These are phyloP conservation scores for Spathaspora sp. DNA, from an alignment of 805 yeast species.

Conservation along the genomic window DNA sequence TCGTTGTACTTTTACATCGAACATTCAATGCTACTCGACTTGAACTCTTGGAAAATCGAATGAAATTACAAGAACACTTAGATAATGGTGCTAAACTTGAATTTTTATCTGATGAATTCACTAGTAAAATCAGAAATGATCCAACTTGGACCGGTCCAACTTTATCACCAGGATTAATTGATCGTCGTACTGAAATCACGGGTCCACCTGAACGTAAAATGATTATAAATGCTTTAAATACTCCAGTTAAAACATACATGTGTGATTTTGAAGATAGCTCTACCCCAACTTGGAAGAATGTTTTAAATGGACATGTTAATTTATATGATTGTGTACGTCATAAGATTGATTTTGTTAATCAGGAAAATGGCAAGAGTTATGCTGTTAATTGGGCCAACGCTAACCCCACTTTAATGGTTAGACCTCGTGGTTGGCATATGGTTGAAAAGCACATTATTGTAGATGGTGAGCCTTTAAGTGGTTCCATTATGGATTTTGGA, in stretches of 20 bases:
- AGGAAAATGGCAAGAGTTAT: constrained; percentile 42
- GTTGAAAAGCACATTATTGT: constrained; percentile 66
- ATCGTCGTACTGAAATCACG: constrained; percentile 77
- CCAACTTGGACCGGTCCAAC: constrained; percentile 75
- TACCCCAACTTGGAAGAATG: constrained; percentile 79
- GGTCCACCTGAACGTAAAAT: constrained; percentile 84
- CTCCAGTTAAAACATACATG: constrained; percentile 78
- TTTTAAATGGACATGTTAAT: constrained; percentile 78
- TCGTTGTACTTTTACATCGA: constrained; percentile 70
- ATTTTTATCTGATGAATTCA: constrained; percentile 54
- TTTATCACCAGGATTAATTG: constrained; percentile 67
- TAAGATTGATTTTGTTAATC: constrained; percentile 39
- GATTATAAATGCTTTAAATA: constrained; percentile 78
- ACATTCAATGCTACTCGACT: constrained; percentile 62
- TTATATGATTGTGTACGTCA: constrained; percentile 72
- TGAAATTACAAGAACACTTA: constrained; percentile 53
- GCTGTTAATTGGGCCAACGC: constrained; percentile 42
- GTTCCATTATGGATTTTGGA: constrained; percentile 77
- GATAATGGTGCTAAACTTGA: constrained; percentile 61
- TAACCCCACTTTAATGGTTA: constrained; percentile 73
- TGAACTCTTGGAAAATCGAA: constrained; percentile 58
- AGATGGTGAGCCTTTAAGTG: constrained; percentile 74
- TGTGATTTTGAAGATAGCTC: constrained; percentile 83
- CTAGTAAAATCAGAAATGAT: constrained; percentile 63
- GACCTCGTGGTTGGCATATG: constrained; percentile 91